phyloP scores from a whole-genome alignment of 139 green algal genomes.

The Trebouxia sp. region DNA sequence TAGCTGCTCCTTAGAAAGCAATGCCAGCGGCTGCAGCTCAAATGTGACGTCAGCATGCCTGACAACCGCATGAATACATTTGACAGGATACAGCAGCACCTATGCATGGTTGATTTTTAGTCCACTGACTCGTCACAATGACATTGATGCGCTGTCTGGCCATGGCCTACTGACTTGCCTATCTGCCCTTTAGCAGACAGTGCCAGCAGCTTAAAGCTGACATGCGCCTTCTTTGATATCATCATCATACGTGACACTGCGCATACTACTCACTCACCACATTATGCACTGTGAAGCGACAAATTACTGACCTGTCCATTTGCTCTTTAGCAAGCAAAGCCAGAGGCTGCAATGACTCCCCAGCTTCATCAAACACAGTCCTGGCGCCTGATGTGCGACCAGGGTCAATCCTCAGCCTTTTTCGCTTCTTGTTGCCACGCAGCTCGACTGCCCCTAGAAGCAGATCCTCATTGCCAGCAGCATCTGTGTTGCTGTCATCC shows the following conservation, averaged over 20 bases:
- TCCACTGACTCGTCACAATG: no score
- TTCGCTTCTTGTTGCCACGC: conserved; percentile 62
- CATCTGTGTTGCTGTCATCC: neutral
- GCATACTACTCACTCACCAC: neutral
- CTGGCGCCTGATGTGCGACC: conserved; percentile 44
- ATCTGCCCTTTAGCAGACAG: no score
- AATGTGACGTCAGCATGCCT: neutral
- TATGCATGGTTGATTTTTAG: no score
- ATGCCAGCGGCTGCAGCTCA: no score
- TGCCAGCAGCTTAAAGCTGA: no score
- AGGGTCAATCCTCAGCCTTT: conserved; percentile 71
- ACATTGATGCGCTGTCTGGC: no score
- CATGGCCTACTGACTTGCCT: no score
- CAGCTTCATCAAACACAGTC: conserved; percentile 81
- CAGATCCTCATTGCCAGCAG: neutral
- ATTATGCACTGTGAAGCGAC: neutral
- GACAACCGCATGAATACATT: neutral
- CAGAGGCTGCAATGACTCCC: conserved; percentile 63
- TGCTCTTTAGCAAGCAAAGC: conserved; percentile 52
- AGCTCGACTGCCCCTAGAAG: neutral
- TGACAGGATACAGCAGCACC: neutral
- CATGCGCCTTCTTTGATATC: no score
- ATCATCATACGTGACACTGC: neutral
- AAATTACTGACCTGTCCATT: conserved; percentile 23
- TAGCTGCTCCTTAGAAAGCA: no score